Percentiles rank a stretch among this genome's conserved stretches.
These are phyloP conservation scores for Silene noctiflora DNA, from an alignment of 179 eudicot genomes.

Conservation along the genomic window DNA sequence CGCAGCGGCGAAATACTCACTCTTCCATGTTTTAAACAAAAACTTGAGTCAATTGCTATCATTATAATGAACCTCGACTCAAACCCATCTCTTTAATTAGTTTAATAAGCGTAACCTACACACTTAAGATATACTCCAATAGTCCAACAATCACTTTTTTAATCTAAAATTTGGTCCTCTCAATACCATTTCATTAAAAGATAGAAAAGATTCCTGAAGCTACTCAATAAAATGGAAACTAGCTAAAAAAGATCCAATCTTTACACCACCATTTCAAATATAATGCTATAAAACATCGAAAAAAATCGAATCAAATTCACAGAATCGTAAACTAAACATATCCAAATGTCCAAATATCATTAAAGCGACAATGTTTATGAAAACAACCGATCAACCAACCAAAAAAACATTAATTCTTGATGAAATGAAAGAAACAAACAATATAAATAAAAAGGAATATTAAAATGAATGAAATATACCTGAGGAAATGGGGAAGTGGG, in stretches of 20 bases:
- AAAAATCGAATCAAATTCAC: slow-evolving; percentile 6
- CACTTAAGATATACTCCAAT: too few species aligned
- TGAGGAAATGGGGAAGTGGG: background rate
- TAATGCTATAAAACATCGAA: slow-evolving; percentile 13
- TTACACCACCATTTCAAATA: slow-evolving; percentile 16
- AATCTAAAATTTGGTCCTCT: background rate
- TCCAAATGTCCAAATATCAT: background rate
- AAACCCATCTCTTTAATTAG: slow-evolving; percentile 6
- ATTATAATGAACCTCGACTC: background rate
- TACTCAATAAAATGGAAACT: background rate
- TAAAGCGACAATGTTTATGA: background rate
- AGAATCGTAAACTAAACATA: slow-evolving; percentile 1
- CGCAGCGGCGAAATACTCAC: background rate
- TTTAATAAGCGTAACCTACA: slow-evolving; percentile 2
- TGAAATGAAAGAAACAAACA: background rate
- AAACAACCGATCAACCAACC: background rate
- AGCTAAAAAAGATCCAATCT: slow-evolving; percentile 14
- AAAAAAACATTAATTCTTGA: background rate
- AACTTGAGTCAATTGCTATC: slow-evolving; percentile 16
- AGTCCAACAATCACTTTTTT: too few species aligned
- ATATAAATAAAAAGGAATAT: background rate
- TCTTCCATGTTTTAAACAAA: background rate
- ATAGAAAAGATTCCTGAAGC: slow-evolving; percentile 10
- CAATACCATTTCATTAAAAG: background rate
- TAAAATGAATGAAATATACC: slow-evolving; percentile 23